Base-by-base conservation (phyloP, 2,329 filamentous ascomycete genomes). In the Neopestalotiopsis rosae region DNA sequence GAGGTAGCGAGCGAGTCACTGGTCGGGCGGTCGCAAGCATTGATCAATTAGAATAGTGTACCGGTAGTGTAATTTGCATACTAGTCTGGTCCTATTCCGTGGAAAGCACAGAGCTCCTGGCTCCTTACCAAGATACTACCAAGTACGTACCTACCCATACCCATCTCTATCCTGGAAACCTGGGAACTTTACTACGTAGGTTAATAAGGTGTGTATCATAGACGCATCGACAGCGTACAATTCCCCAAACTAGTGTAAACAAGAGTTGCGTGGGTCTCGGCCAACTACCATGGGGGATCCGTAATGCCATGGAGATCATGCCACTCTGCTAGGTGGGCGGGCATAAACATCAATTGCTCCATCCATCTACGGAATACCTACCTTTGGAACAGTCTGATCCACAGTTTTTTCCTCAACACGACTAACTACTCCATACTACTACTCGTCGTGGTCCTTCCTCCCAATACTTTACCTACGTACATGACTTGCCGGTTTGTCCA, bases 1-100 rank as follows among this genome's bases (percentile, higher is more conserved):
- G 45, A 52, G 45, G 45, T n/a, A 52, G 45, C 45, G 45, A 52
- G 45, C 34, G 34, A 38, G 34, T 38, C 34, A 38, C 34, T 38
- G 34, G 34, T 52, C 45, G 45, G 17, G 45, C 45, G 45, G 45
- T 52, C 45, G 30, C 59, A 62, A 62, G 59, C 59, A 62, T 62
- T 62, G 59, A 34, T 62, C 59, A 62, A 62, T 62, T 62, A 62
- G 59, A 62, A 34, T 38, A 40, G 59, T 40, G 59, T 40, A 62
- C 34, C 32, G 59, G 59, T 62, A 62, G 59, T 62, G 59, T 40
- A 34, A 62, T 38, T 62, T 62, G 30, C 17, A 40, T 32, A 30
- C 57, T 34, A 38, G 34, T 38, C 6, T 59, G 24, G 24, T 59
- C 45, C 24, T 52, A 52, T 52, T 52, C 45, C 45, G 45, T 20